Evolutionary conservation across 2,329 filamentous ascomycete species (phyloP), one percentile per base, ranked within the genome.

Genomic region (Pseudopithomyces chartarum): DNA sequence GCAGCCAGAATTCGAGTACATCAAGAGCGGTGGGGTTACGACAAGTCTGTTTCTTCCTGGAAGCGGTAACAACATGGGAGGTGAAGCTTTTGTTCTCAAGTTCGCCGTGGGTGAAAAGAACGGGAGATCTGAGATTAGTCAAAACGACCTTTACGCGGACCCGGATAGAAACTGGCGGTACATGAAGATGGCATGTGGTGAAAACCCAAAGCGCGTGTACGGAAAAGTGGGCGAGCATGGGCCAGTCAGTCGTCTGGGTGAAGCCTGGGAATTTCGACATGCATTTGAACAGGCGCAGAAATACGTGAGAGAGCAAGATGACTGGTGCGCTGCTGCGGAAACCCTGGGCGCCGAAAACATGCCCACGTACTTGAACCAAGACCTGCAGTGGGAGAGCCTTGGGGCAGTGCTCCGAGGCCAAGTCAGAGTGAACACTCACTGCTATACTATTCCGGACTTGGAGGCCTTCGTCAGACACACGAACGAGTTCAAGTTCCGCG

Each of bases 141-240:
- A 84, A 2, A 75, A 80, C 22, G 84, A 89, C 61, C 81, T 90
- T 78, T 78, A 90, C 10, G 87, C 88, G 1, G 86, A 89, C 50
- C 87, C 87, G 0, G 86, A 88, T 40, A 79, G 80, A 20, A 84
- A 79, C 57, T 88, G 87, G 84, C 81, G 88, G 19, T 90, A 89
- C 71, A 88, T 91, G 81, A 90, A 91, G 77, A 90, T 90, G 87
- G 88, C 88, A 0, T 90, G 87, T 61, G 88, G 88, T 34, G 88
- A 90, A 74, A 90, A 90, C 64, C 78, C 87, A 1, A 89, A 89
- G 76, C 76, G 81, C 0, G 76, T 85, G 0, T 88, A 89, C 57
- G 86, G 86, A 10, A 79, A 78, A 44, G 66, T 76, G 4, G 85
- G 85, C 22, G 79, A 81, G 50, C 77, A 78, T 44, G 83, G 84